Base-by-base conservation (phyloP, 2,329 filamentous ascomycete genomes). In the Gnomoniopsis sp. region DNA sequence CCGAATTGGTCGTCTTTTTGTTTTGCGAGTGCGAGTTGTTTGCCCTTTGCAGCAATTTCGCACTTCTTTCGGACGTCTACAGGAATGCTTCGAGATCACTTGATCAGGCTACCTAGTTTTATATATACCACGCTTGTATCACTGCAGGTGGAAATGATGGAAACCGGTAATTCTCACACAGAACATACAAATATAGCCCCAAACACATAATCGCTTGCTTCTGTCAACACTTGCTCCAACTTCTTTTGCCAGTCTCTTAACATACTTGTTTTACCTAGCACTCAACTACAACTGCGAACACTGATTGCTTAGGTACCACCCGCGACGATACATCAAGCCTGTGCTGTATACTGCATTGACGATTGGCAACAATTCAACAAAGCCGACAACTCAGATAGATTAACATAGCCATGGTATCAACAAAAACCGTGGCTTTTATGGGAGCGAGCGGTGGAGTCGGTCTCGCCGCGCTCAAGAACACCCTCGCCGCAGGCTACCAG, bases 381-480 rank as follows among this genome's bases (percentile, higher is more conserved):
- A n/a, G n/a, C n/a, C n/a, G n/a, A n/a, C n/a, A n/a, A 51, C 19
- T 17, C 38, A 30, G 19, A 52, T 2, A 52, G 19, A 17, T 1
- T 21, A n/a, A 47, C 12, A 52, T 21, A 10, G 19, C 30, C 36
- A 49, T 58, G 22, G n/a, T 59, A 49, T 46, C 62, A 55, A 57
- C 64, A 44, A 75, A 77, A 62, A 75, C 78, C 3, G 68, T 83
- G 57, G 74, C 78, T 48, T 82, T 85, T 71, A 74, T 84, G 55
- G 82, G 82, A 59, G 78, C 80, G 46, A 83, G 77, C 22, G 77
- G 75, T 36, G 82, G 81, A 50, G 74, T 73, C 62, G 79, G 76
- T 55, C 74, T 81, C 57, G 70, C 79, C 2, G 72, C 75, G 17
- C 76, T 85, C 44, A 73, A 73, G 23, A 71, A 72, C 44, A 70